Evolutionary conservation across 306 rosid genomes (phyloP).

Genomic region (Begonia fuchsioides): DNA sequence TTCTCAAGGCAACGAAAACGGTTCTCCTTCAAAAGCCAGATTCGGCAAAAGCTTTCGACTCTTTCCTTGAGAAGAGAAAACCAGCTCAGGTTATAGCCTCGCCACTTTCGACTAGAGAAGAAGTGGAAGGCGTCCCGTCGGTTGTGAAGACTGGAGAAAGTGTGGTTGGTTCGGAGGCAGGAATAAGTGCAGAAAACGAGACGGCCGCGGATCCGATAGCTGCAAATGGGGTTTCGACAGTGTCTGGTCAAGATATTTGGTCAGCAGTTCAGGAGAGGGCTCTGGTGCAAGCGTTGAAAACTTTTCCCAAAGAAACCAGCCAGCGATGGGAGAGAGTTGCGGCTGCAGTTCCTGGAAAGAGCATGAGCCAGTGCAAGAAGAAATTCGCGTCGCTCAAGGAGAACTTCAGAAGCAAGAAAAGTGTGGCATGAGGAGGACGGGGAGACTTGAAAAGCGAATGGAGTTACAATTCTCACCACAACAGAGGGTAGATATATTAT

Average conservation of each 20-base stretch:
- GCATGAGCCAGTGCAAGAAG: conserved; percentile 83
- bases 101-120: conserved; percentile 81
- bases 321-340: conserved; percentile 97
- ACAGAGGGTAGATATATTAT: too few species aligned
- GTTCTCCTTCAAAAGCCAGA: conserved; percentile 97
- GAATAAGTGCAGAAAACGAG: conserved; percentile 19
- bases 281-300: conserved; percentile 83
- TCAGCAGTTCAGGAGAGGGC: conserved; percentile 87
- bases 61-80: conserved; percentile 92
- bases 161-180: conserved; percentile 8
- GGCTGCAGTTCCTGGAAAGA: conserved; percentile 87
- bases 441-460: too few species aligned
- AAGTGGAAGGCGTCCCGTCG: conserved; percentile 29
- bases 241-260: conserved; percentile 70
- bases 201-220: conserved; percentile 14
- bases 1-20: conserved; percentile 84
- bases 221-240: conserved; percentile 37
- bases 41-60: conserved; percentile 76
- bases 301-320: conserved; percentile 75
- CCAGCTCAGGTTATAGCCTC: conserved; percentile 75
- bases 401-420: conserved; percentile 79
- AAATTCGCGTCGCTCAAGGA: conserved; percentile 72
- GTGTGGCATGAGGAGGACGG: neutral
- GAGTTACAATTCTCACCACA: too few species aligned
- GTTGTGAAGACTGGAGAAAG: too few species aligned